Percentiles rank a stretch among this genome's conserved stretches.
Evolutionary conservation across 2,329 filamentous ascomycete species (phyloP).

Genomic region (Fusarium continuum): DNA sequence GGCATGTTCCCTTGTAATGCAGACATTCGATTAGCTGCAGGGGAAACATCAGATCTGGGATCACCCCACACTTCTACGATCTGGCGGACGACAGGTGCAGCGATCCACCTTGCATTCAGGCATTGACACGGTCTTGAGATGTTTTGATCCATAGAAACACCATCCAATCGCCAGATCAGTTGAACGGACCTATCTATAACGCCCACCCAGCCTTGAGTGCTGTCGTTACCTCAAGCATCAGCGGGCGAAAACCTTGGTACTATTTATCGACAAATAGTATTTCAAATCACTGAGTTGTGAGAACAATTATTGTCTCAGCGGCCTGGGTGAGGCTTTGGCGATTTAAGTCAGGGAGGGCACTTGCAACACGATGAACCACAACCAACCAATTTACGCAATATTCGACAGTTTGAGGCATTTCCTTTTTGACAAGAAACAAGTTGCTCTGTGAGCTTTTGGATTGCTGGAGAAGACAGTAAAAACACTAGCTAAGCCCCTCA

Average conservation of each 20-base stretch:
- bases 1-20: slow-evolving; percentile 24
- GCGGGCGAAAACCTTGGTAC: neutral
- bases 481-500: slow-evolving; percentile 1
- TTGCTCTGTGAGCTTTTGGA: neutral
- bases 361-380: neutral
- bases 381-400: neutral
- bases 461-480: neutral
- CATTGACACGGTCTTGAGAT: neutral
- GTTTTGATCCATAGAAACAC: neutral
- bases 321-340: neutral
- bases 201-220: no score
- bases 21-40: slow-evolving; percentile 35
- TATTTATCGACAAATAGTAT: neutral
- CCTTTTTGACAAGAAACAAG: neutral
- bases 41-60: slow-evolving; percentile 32
- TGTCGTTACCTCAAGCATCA: no score
- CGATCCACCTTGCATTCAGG: slow-evolving; percentile 31
- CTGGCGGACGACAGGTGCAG: slow-evolving; percentile 16
- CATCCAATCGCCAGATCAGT: neutral
- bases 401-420: neutral
- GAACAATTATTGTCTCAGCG: neutral
- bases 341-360: neutral
- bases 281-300: neutral
- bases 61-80: slow-evolving; percentile 39
- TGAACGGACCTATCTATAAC: neutral